Conservation (phyloP, 148 eudicot genomes). For the Arbutus unedo region DNA sequence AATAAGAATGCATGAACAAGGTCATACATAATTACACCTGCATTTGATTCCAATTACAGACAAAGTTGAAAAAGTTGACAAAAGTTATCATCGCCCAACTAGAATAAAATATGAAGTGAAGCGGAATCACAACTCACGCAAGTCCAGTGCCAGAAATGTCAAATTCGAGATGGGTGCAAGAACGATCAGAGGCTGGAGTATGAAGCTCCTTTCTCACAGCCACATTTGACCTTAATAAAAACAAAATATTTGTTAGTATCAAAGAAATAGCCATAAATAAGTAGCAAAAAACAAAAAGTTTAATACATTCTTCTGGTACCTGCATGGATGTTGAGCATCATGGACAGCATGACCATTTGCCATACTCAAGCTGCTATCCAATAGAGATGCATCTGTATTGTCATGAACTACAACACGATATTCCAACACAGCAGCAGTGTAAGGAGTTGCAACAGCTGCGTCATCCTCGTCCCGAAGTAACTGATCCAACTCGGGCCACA, state of each 20-base stretch:
- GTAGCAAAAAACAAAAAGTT: background rate
- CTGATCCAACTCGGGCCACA: conserved; percentile 96
- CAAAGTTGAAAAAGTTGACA: conserved; percentile 4
- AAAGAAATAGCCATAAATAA: background rate
- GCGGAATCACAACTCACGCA: conserved; percentile 49
- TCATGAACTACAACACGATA: conserved; percentile 71
- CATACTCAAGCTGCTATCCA: conserved; percentile 47
- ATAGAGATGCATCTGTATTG: conserved; percentile 28
- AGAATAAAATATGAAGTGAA: background rate
- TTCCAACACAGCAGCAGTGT: conserved; percentile 83
- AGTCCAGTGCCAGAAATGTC: conserved; percentile 81
- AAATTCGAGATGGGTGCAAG: conserved; percentile 94
- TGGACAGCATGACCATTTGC: conserved; percentile 76
- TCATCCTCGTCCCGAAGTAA: conserved; percentile 67
- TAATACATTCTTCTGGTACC: conserved; percentile 32
- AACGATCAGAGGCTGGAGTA: conserved; percentile 83
- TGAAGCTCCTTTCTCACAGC: conserved; percentile 92
- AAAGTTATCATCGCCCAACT: background rate
- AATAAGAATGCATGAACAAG: background rate
- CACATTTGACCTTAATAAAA: conserved; percentile 58
- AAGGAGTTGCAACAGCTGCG: conserved; percentile 70
- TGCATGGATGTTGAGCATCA: conserved; percentile 96
- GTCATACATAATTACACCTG: background rate
- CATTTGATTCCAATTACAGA: background rate
- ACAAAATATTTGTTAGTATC: conserved; percentile 2